Conservation (phyloP, 306 rosid genomes). For the Medicago lupulina region DNA sequence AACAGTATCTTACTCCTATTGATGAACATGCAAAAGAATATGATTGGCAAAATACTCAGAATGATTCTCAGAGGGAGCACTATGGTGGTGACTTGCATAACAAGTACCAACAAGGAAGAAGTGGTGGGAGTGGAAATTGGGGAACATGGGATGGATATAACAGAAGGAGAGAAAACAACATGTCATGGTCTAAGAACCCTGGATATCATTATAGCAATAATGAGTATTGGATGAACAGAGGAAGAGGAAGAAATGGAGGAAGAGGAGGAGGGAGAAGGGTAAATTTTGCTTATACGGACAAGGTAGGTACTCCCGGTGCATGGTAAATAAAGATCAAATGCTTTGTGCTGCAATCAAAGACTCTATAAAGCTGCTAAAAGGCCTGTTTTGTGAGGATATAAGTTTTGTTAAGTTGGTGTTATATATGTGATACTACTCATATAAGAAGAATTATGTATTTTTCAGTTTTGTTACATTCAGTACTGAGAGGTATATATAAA, state of each 20-base stretch:
- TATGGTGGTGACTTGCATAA: conserved; percentile 44
- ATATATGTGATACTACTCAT: background rate
- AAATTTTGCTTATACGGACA: conserved; percentile 41
- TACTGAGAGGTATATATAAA: background rate
- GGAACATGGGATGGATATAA: conserved; percentile 46
- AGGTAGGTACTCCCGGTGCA: conserved; percentile 32
- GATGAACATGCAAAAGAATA: conserved; percentile 36
- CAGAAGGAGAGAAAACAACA: conserved; percentile 50
- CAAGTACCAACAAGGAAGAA: conserved; percentile 39
- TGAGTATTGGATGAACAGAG: conserved; percentile 49
- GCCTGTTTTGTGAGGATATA: background rate
- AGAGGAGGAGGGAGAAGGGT: conserved; percentile 12
- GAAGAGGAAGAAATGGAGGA: conserved; percentile 54
- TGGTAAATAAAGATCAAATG: conserved; percentile 1
- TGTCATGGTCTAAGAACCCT: conserved; percentile 48
- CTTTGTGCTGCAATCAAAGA: background rate
- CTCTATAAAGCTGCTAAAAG: conserved; percentile 42
- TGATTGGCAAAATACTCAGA: conserved; percentile 44
- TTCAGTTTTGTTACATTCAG: background rate
- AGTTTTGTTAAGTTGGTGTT: conserved; percentile 33
- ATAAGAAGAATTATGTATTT: background rate
- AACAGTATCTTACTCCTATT: conserved; percentile 21
- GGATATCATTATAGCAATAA: conserved; percentile 47
- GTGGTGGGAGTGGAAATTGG: conserved; percentile 47
- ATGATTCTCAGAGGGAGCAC: conserved; percentile 45